phyloP scores from a whole-genome alignment of 2,329 filamentous ascomycete genomes.

The Hysterium pulicare region DNA sequence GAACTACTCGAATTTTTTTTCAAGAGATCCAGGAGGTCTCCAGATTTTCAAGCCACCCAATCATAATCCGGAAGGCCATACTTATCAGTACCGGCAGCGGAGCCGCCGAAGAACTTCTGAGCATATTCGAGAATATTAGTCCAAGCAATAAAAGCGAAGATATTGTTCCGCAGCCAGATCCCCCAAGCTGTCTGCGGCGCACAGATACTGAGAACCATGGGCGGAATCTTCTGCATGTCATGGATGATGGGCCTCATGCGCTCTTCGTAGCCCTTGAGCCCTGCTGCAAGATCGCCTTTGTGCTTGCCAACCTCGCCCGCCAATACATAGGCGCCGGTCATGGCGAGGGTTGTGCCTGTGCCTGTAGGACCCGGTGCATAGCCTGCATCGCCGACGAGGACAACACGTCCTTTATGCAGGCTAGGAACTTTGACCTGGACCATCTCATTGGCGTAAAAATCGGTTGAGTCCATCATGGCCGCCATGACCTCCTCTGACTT shows the following conservation, averaged over 20 bases:
- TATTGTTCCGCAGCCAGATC: conserved; percentile 41
- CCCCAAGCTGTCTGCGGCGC: conserved; percentile 18
- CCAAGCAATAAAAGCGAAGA: conserved; percentile 43
- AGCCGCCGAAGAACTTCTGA: conserved; percentile 27
- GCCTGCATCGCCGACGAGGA: conserved; percentile 52
- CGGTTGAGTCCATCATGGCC: conserved; percentile 32
- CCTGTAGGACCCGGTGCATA: conserved; percentile 49
- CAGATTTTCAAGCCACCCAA: conserved; percentile 17
- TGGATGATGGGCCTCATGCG: conserved; percentile 25
- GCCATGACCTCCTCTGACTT: conserved; percentile 38
- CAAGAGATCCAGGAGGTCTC: no score
- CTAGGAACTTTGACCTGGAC: conserved; percentile 41
- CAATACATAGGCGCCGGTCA: conserved; percentile 30
- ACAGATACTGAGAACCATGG: conserved; percentile 6
- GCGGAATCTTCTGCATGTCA: conserved; percentile 16
- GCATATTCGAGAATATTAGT: conserved; percentile 29
- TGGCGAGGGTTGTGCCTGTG: conserved; percentile 48
- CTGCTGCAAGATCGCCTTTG: no score
- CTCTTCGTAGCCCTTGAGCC: conserved; percentile 20
- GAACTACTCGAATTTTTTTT: no score
- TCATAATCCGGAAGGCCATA: conserved; percentile 41
- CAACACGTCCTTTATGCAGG: conserved; percentile 47
- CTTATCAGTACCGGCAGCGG: conserved; percentile 32
- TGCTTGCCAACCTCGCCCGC: conserved; percentile 9
- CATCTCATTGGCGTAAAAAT: conserved; percentile 45